phyloP scores from a whole-genome alignment of 495 filamentous ascomycete genomes.

The Daldinia concentrica region DNA sequence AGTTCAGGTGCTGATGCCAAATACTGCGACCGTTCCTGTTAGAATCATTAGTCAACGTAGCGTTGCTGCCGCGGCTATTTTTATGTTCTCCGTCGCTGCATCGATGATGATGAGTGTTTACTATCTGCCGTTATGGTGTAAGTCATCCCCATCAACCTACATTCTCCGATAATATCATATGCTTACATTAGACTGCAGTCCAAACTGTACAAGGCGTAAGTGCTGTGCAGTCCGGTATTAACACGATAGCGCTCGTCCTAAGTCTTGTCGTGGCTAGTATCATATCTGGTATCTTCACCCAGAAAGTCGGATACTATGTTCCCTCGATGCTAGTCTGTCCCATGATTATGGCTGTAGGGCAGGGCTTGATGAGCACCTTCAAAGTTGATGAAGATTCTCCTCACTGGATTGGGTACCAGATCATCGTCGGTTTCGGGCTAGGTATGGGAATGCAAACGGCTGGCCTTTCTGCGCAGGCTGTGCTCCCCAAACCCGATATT shows the following conservation, averaged over 20 bases:
- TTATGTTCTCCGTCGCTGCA: slow-evolving; percentile 67
- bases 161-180: slow-evolving; percentile 49
- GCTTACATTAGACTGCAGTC: slow-evolving; percentile 67
- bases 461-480: slow-evolving; percentile 70
- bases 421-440: slow-evolving; percentile 75
- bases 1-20: slow-evolving; percentile 72
- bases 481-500: slow-evolving; percentile 65
- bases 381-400: slow-evolving; percentile 58
- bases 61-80: slow-evolving; percentile 69
- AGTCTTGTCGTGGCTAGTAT: slow-evolving; percentile 60
- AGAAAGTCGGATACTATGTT: slow-evolving; percentile 72
- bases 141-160: slow-evolving; percentile 47
- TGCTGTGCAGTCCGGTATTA: slow-evolving; percentile 66
- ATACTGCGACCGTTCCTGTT: slow-evolving; percentile 80
- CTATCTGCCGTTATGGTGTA: slow-evolving; percentile 81
- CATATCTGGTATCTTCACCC: slow-evolving; percentile 61
- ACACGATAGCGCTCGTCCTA: slow-evolving; percentile 68
- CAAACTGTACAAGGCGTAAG: slow-evolving; percentile 71
- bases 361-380: slow-evolving; percentile 75
- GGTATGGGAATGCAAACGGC: slow-evolving; percentile 78
- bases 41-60: slow-evolving; percentile 77
- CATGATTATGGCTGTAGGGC: slow-evolving; percentile 69
- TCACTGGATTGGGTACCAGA: slow-evolving; percentile 78
- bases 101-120: slow-evolving; percentile 76
- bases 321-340: slow-evolving; percentile 68